Base-by-base conservation (phyloP, 2,329 filamentous ascomycete genomes). In the Trichoderma endophyticum region DNA sequence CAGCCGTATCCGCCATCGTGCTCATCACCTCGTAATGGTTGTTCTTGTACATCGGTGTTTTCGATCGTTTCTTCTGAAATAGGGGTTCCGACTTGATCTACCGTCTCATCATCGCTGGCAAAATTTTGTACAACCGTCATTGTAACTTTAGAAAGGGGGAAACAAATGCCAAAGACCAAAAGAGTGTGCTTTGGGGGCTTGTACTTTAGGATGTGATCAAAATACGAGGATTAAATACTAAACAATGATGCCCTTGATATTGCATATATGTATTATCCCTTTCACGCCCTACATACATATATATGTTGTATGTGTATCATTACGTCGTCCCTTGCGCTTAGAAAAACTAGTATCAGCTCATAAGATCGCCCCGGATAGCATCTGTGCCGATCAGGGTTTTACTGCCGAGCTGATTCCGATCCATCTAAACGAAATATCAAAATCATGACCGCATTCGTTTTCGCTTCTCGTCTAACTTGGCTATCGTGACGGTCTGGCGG, bases 1-100 rank as follows among this genome's bases (percentile, higher is more conserved):
- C 80, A 83, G 15, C 80, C 82, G 72, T 90, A 90, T 6, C 88
- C 88, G 59, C 88, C 88, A 77, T 89, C 83, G 0, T 67, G 62
- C 8, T 71, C 54, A 48, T 68, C 63, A 7, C 39, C 18, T 21
- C 6, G 56, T 21, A 61, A 3, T 34, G 24, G 51, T 30, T 68
- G 36, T 68, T 48, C 24, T 15, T 69, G 36, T 34, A 34, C 14
- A 28, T 1, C 8, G 26, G 3, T 28, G 15, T 32, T 30, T 59
- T 68, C 65, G 2, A 24, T 8, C 3, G 65, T 30, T 11, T 36
- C 9, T 57, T 68, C 65, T 9, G 54, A 34, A 14, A 60, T 34
- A 18, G 65, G 54, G 28, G 28, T 48, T 28, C 59, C 32, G 26
- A 60, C 18, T 8, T 60, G 34, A 48, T 43, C 54, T 26, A 34